Percentiles rank a stretch among this genome's conserved stretches.
phyloP scores from a whole-genome alignment of 257 asterid species.

The Thymus mandschuricus region DNA sequence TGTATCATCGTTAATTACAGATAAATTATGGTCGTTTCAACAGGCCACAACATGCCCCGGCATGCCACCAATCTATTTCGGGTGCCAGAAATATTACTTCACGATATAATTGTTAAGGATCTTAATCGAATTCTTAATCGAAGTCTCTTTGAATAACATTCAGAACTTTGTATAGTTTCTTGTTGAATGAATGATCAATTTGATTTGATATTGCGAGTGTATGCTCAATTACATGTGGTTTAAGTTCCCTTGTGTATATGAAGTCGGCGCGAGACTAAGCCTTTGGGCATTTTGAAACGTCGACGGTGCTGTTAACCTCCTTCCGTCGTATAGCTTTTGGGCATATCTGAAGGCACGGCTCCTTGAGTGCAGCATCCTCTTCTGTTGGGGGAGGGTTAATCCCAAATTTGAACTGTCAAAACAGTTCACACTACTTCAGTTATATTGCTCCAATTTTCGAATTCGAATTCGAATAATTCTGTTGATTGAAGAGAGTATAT shows the following conservation, averaged over 20 bases:
- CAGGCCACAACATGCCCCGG: too few relatives aligned
- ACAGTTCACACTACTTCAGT: background rate
- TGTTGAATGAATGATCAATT: background rate
- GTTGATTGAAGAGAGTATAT: background rate
- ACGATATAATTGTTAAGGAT: background rate
- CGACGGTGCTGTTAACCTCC: slow-evolving; percentile 32
- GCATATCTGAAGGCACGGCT: slow-evolving; percentile 79
- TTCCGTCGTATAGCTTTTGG: slow-evolving; percentile 61
- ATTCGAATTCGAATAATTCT: background rate
- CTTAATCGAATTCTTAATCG: too few relatives aligned
- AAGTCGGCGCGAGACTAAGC: slow-evolving; percentile 27
- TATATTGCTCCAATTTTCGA: background rate
- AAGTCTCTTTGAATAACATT: too few relatives aligned
- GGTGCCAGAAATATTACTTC: background rate
- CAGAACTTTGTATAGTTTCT: background rate
- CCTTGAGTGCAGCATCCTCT: slow-evolving; percentile 62
- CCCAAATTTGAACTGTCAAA: slow-evolving; percentile 77
- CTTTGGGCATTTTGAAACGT: slow-evolving; percentile 57
- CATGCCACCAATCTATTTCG: too few relatives aligned
- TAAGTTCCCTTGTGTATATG: too few relatives aligned
- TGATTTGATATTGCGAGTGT: background rate
- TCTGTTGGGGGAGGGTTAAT: slow-evolving; percentile 61
- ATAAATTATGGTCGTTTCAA: too few relatives aligned
- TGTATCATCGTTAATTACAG: background rate
- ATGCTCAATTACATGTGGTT: background rate